Evolutionary conservation across 371 early-diverging fungal genomes (phyloP).

Genomic region (Mucor piriformis): DNA sequence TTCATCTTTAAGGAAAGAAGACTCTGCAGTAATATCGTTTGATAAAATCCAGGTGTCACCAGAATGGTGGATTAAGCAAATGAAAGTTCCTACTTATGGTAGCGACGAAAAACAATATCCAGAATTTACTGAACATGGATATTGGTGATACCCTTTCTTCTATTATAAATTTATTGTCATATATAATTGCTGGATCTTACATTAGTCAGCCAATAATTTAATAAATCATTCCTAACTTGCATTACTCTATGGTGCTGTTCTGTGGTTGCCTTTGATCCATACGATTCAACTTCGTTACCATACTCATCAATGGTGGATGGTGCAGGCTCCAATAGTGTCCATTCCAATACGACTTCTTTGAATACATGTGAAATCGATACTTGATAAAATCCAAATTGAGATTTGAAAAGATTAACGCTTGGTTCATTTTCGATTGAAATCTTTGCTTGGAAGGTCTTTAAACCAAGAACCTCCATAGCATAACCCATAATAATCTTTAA

Average conservation of each 20-base stretch:
- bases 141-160: conserved; percentile 9
- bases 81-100: conserved; percentile 8
- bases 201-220: conserved; percentile 11
- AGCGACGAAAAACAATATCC: conserved; percentile 9
- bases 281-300: conserved; percentile 27
- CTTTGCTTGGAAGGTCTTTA: conserved; percentile 76
- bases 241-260: conserved; percentile 22
- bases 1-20: neutral
- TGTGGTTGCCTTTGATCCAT: conserved; percentile 35
- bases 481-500: conserved; percentile 83
- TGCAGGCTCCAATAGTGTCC: conserved; percentile 24
- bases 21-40: conserved; percentile 18
- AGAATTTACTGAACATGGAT: conserved; percentile 1
- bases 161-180: neutral
- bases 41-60: conserved; percentile 21
- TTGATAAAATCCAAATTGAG: conserved; percentile 72
- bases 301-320: conserved; percentile 12
- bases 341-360: conserved; percentile 76
- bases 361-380: conserved; percentile 71
- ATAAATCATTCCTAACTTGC: neutral
- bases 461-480: conserved; percentile 61
- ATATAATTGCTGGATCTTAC: conserved; percentile 4
- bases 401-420: conserved; percentile 70
- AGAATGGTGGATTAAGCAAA: conserved; percentile 38
- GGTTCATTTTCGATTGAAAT: conserved; percentile 76